Conservation (phyloP, 2,329 filamentous ascomycete genomes). For the Monilinia fructicola region DNA sequence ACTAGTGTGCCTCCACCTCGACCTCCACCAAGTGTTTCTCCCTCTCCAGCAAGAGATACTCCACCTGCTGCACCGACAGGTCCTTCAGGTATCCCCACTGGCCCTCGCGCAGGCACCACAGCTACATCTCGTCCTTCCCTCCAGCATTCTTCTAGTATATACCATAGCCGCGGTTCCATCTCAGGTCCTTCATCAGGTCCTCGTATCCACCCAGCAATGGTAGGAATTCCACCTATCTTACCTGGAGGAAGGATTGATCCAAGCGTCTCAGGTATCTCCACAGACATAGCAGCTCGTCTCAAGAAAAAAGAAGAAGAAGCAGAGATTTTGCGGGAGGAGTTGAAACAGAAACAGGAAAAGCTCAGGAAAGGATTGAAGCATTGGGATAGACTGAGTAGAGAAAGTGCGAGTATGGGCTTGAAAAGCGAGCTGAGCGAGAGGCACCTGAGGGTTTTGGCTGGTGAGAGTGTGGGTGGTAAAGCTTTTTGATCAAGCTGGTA, state of each 20-base stretch:
- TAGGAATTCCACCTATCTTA: constrained; percentile 39
- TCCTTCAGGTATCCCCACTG: constrained; percentile 38
- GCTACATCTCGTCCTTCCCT: constrained; percentile 34
- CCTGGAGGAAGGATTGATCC: constrained; percentile 40
- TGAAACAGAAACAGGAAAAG: constrained; percentile 39
- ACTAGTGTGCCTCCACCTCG: constrained; percentile 29
- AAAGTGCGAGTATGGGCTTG: constrained; percentile 35
- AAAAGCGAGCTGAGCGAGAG: constrained; percentile 40
- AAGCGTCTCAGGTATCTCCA: constrained; percentile 36
- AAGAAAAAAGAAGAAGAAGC: constrained; percentile 41
- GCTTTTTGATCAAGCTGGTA: constrained; percentile 35
- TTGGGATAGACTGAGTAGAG: constrained; percentile 39
- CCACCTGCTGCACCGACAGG: constrained; percentile 35
- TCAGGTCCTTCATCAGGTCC: constrained; percentile 30
- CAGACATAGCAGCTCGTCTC: constrained; percentile 35
- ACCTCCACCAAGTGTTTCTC: constrained; percentile 34
- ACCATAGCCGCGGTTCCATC: constrained; percentile 27
- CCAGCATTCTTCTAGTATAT: constrained; percentile 35
- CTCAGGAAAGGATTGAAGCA: constrained; percentile 37
- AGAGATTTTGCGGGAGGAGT: constrained; percentile 37
- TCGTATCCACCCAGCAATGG: constrained; percentile 40
- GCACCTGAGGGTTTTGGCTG: constrained; percentile 40
- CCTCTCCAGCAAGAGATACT: constrained; percentile 33
- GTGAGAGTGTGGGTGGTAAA: constrained; percentile 40
- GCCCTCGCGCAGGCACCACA: constrained; percentile 35